Conservation (phyloP, 2,329 filamentous ascomycete genomes). For the Emergomyces pasteurianus region DNA sequence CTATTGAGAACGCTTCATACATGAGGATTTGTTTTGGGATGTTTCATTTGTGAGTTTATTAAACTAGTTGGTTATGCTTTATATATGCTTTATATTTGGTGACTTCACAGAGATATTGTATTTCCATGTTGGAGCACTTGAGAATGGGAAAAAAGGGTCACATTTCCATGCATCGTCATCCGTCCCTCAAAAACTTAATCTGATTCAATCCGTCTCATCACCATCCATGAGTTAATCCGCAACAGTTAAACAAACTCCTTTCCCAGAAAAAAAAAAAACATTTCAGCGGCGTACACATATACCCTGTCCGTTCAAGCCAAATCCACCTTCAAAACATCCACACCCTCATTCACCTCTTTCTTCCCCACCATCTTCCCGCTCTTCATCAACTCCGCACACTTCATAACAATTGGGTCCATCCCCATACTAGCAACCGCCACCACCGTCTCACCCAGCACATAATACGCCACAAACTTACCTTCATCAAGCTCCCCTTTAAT, state of each 20-base stretch:
- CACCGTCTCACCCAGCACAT: conserved; percentile 71
- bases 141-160: neutral
- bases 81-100: too few relatives aligned
- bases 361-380: conserved; percentile 72
- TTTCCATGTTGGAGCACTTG: neutral
- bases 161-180: neutral
- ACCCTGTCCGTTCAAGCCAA: conserved; percentile 2
- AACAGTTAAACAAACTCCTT: neutral
- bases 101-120: neutral
- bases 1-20: neutral
- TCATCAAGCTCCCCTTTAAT: conserved; percentile 65
- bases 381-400: conserved; percentile 76
- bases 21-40: neutral
- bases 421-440: conserved; percentile 88
- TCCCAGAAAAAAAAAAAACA: neutral
- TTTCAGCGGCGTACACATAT: neutral
- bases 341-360: conserved; percentile 53
- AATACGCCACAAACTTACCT: conserved; percentile 79
- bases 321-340: conserved; percentile 26
- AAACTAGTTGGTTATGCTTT: too few relatives aligned
- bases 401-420: conserved; percentile 73
- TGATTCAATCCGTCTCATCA: too few relatives aligned
- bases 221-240: neutral
- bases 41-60: neutral
- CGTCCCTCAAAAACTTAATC: neutral